Evolutionary conservation across 371 early-diverging fungal species (phyloP).

Genomic region (Circinella umbellata): DNA sequence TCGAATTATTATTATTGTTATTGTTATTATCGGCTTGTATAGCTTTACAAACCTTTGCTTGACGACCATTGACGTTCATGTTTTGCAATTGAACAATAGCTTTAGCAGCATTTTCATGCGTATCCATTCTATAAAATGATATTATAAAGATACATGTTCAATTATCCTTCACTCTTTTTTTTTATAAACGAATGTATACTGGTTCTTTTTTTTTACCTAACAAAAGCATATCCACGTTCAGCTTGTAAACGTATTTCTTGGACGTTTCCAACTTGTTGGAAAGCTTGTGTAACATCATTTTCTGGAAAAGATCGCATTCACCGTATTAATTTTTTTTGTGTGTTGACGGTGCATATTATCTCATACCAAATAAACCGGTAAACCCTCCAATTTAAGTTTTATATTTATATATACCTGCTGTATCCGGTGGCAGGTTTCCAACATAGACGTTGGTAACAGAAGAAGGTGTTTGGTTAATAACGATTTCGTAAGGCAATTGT

Average conservation of each 20-base stretch:
- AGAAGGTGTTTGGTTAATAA: slow-evolving; percentile 73
- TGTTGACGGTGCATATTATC: background rate
- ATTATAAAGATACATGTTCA: background rate
- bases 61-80: slow-evolving; percentile 70
- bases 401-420: slow-evolving; percentile 56
- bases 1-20: background rate
- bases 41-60: slow-evolving; percentile 63
- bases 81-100: slow-evolving; percentile 82
- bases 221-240: slow-evolving; percentile 92
- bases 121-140: slow-evolving; percentile 62
- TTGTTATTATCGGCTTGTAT: background rate
- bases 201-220: slow-evolving; percentile 58
- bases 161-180: background rate
- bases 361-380: background rate
- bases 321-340: background rate
- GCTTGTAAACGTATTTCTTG: slow-evolving; percentile 82
- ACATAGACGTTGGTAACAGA: slow-evolving; percentile 89
- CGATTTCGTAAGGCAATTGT: slow-evolving; percentile 69
- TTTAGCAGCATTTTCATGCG: slow-evolving; percentile 86
- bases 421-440: slow-evolving; percentile 83
- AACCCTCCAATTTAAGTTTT: background rate
- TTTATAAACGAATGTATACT: no score
- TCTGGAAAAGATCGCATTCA: slow-evolving; percentile 37
- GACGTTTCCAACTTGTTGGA: slow-evolving; percentile 78
- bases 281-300: slow-evolving; percentile 75